Percentiles rank a stretch among this genome's conserved stretches.
Conservation (phyloP, 2,329 filamentous ascomycete genomes). For the Microcera coccophila region DNA sequence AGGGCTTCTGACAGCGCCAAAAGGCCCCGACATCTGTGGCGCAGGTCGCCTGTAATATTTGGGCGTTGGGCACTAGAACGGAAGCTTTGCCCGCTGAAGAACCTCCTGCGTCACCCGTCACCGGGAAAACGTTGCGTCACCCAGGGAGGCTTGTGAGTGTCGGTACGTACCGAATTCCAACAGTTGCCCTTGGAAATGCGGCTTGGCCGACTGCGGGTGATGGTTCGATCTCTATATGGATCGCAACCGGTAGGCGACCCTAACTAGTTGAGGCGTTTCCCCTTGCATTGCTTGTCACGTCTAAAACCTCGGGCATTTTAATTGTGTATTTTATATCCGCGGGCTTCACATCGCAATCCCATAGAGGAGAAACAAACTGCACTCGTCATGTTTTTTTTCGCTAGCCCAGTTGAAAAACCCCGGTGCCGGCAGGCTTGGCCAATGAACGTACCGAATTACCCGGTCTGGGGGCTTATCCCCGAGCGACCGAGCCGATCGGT, state of each 20-base stretch:
- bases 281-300: no score
- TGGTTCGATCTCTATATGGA: no score
- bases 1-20: background rate
- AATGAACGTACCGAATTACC: conserved; percentile 27
- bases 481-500: conserved; percentile 33
- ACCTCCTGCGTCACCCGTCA: background rate
- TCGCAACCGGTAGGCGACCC: no score
- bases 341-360: no score
- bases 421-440: conserved; percentile 21
- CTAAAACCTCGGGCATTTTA: no score
- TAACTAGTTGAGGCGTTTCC: no score
- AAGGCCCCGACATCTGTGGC: conserved; percentile 12
- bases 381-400: background rate
- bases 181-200: no score
- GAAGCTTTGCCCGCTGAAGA: background rate
- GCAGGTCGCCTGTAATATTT: conserved; percentile 1
- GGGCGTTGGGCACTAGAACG: background rate
- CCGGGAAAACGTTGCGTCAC: background rate
- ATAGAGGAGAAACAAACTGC: no score
- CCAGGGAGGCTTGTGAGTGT: background rate
- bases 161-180: no score
- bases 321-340: no score
- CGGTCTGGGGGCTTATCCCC: conserved; percentile 30
- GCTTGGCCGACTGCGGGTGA: no score
- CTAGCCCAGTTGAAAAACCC: background rate